Evolutionary conservation across 768 basidiomycete genomes (phyloP).

Genomic region (Atractiella rhizophila): DNA sequence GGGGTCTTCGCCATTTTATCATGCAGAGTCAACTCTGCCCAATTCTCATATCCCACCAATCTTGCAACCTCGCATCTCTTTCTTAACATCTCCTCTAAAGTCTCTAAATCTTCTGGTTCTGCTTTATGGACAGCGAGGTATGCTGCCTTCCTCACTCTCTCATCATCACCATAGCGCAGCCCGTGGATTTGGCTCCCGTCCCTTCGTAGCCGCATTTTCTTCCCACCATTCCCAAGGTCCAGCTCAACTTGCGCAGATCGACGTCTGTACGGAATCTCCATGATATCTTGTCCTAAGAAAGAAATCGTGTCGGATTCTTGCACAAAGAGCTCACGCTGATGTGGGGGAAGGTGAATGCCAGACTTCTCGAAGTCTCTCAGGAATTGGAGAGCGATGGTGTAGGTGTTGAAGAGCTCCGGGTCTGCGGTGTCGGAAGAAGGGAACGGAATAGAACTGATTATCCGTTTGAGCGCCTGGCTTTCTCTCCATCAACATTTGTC

Average conservation of each 20-base stretch:
- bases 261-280: slow-evolving; percentile 25
- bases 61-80: slow-evolving; percentile 58
- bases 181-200: slow-evolving; percentile 73
- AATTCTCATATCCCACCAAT: slow-evolving; percentile 62
- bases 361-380: slow-evolving; percentile 95
- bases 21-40: slow-evolving; percentile 56
- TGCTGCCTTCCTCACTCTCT: slow-evolving; percentile 56
- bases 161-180: slow-evolving; percentile 66
- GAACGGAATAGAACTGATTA: slow-evolving; percentile 9
- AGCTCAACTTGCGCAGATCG: not conserved
- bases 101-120: slow-evolving; percentile 39
- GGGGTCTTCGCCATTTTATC: slow-evolving; percentile 97
- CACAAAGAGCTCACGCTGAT: slow-evolving; percentile 56
- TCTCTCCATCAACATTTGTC: too few species aligned
- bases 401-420: slow-evolving; percentile 15
- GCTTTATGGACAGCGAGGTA: slow-evolving; percentile 28
- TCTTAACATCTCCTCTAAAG: slow-evolving; percentile 47
- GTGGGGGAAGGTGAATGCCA: slow-evolving; percentile 62
- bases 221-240: not conserved
- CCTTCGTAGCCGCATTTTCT: slow-evolving; percentile 29
- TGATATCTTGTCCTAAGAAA: slow-evolving; percentile 60
- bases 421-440: slow-evolving; percentile 15
- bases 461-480: slow-evolving; percentile 18
- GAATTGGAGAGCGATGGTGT: slow-evolving; percentile 60
- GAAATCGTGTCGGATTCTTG: slow-evolving; percentile 71